A percentile compares a stretch with the other conserved stretches of the same genome.
Conservation (phyloP, 1,139 yeast genomes). For the Ogataea hybrid region DNA sequence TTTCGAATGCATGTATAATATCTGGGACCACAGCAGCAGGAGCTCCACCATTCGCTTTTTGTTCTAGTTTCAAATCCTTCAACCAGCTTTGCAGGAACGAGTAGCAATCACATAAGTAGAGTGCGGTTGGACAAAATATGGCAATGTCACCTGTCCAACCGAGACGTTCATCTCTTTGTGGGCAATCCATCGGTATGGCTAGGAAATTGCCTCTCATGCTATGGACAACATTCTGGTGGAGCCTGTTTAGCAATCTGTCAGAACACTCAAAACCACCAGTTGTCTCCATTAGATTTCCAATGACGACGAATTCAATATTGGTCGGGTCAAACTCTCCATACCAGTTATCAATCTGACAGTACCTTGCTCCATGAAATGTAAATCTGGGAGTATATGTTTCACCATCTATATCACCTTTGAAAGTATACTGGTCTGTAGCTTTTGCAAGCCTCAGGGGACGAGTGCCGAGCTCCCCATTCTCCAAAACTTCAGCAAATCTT, state of each 20-base stretch:
- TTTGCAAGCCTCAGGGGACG: conserved; percentile 23
- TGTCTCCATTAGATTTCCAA: conserved; percentile 16
- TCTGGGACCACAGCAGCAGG: conserved; percentile 28
- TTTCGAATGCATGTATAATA: conserved; percentile 18
- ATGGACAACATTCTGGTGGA: conserved; percentile 21
- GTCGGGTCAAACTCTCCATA: conserved; percentile 17
- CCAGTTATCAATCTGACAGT: conserved; percentile 25
- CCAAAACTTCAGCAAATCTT: conserved; percentile 27
- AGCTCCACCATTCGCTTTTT: conserved; percentile 17
- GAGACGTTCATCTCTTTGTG: conserved; percentile 29
- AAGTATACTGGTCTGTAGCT: conserved; percentile 19
- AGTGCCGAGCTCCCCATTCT: conserved; percentile 26
- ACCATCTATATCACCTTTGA: conserved; percentile 20
- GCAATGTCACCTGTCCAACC: conserved; percentile 30
- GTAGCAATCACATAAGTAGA: conserved; percentile 23
- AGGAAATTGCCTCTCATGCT: conserved; percentile 26
- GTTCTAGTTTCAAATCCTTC: conserved; percentile 24
- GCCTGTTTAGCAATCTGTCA: conserved; percentile 16
- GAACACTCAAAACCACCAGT: conserved; percentile 25
- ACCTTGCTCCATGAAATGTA: conserved; percentile 27
- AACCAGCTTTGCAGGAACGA: conserved; percentile 23
- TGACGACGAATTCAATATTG: conserved; percentile 17
- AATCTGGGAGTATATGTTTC: conserved; percentile 23
- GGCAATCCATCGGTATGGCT: conserved; percentile 27
- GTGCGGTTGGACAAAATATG: conserved; percentile 26